A percentile compares a stretch with the other conserved stretches of the same genome.
Evolutionary conservation across 305 asterid genomes (phyloP).

Genomic region (Andrographis paniculata): DNA sequence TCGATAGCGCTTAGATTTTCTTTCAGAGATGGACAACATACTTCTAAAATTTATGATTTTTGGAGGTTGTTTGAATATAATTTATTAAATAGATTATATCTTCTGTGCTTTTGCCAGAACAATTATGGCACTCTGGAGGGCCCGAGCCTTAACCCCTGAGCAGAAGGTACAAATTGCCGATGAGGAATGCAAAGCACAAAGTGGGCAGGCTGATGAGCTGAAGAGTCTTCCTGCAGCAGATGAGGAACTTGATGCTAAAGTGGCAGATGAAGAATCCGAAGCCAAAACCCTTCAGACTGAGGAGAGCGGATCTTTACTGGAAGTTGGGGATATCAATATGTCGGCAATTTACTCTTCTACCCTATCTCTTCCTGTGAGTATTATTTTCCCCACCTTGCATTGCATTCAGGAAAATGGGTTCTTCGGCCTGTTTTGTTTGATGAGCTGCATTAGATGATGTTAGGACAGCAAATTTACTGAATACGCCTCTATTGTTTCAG

Average conservation of each 20-base stretch:
- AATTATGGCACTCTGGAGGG: constrained; percentile 88
- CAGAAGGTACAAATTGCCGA: constrained; percentile 85
- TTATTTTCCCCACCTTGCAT: neutral
- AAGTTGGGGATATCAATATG: constrained; percentile 66
- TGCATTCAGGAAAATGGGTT: neutral
- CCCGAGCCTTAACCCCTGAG: constrained; percentile 85
- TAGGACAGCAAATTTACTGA: neutral
- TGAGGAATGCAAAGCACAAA: constrained; percentile 58
- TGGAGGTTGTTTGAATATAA: too few relatives aligned
- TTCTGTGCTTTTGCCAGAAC: constrained; percentile 45
- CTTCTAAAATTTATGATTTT: too few relatives aligned
- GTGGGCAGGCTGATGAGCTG: constrained; percentile 51
- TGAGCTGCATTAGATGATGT: too few relatives aligned
- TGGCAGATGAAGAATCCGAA: constrained; percentile 64
- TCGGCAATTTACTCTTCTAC: constrained; percentile 55
- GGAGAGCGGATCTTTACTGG: constrained; percentile 66
- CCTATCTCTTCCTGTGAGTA: constrained; percentile 77
- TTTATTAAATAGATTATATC: constrained; percentile 7
- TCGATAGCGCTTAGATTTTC: too few relatives aligned
- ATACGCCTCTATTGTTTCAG: constrained; percentile 29
- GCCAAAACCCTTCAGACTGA: constrained; percentile 46
- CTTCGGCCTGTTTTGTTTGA: neutral
- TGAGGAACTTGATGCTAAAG: constrained; percentile 51
- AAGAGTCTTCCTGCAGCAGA: constrained; percentile 39
- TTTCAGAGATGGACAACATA: too few relatives aligned